These are phyloP conservation scores for Pythium monospermum DNA, from an alignment of 352 stramenopile genomes.

Conservation along the genomic window DNA sequence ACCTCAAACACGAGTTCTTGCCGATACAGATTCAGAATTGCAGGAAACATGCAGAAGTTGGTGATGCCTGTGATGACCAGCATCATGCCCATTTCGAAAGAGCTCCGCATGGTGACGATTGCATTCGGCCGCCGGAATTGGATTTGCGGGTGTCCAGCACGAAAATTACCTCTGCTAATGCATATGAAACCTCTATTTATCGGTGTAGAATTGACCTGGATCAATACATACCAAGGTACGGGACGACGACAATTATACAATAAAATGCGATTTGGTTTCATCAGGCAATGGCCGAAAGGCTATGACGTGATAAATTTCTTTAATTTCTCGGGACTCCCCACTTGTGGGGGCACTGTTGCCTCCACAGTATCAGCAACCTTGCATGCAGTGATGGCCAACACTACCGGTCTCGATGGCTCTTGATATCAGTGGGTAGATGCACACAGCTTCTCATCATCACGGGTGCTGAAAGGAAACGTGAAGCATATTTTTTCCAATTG, in stretches of 20 bases:
- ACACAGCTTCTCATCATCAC: too few relatives aligned
- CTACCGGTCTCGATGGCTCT: too few relatives aligned
- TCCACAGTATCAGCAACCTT: too few relatives aligned
- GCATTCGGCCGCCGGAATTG: not conserved
- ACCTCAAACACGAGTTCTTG: slow-evolving; percentile 74
- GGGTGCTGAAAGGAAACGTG: too few relatives aligned
- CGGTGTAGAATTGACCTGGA: too few relatives aligned
- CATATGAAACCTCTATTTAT: too few relatives aligned
- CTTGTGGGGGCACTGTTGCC: slow-evolving; percentile 11
- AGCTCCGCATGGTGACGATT: slow-evolving; percentile 36
- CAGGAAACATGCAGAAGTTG: slow-evolving; percentile 78
- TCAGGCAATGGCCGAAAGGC: slow-evolving; percentile 47
- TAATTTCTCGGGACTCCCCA: slow-evolving; percentile 80
- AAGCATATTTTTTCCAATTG: too few relatives aligned
- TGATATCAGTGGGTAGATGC: too few relatives aligned
- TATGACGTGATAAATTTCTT: slow-evolving; percentile 85
- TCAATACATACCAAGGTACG: too few relatives aligned
- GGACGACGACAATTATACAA: too few relatives aligned
- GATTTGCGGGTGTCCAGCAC: not conserved
- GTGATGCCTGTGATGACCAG: slow-evolving; percentile 65
- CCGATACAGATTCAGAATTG: slow-evolving; percentile 49
- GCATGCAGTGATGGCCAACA: too few relatives aligned
- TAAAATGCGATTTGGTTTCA: not conserved
- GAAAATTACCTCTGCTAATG: not conserved
- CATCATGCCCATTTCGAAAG: slow-evolving; percentile 67